Percentiles rank a stretch among this genome's conserved stretches.
These are phyloP conservation scores for Cynara cardunculus DNA, from an alignment of 129 eudicot species.

Conservation along the genomic window DNA sequence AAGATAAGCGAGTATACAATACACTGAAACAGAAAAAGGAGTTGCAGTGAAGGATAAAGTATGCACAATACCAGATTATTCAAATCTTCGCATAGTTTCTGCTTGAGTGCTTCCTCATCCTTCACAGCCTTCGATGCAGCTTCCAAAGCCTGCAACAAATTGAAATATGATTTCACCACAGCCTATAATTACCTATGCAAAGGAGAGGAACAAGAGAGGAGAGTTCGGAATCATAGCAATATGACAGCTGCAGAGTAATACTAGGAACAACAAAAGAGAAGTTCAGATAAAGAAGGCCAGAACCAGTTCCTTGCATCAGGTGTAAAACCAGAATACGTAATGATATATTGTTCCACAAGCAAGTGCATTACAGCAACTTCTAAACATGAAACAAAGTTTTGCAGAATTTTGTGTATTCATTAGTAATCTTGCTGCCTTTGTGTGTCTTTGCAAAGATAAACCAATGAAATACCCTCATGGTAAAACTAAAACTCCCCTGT, in stretches of 20 bases:
- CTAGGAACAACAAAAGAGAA: too few species aligned
- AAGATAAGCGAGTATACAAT: not conserved
- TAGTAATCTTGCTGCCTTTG: too few species aligned
- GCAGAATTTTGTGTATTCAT: too few species aligned
- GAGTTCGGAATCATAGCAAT: not conserved
- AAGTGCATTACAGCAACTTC: too few species aligned
- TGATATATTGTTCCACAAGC: too few species aligned
- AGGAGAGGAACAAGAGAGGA: not conserved
- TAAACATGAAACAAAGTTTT: too few species aligned
- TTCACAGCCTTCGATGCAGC: conserved; percentile 73
- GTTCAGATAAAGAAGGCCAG: too few species aligned
- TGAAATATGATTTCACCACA: conserved; percentile 2
- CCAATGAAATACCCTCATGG: too few species aligned
- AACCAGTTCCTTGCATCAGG: too few species aligned
- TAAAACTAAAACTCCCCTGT: too few species aligned
- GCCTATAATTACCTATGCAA: conserved; percentile 4
- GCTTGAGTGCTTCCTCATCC: conserved; percentile 88
- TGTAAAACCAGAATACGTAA: too few species aligned
- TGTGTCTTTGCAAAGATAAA: too few species aligned
- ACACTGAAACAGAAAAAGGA: not conserved
- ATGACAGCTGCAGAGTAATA: not conserved
- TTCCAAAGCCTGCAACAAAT: conserved; percentile 68
- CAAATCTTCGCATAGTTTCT: conserved; percentile 89
- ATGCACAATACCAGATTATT: conserved; percentile 52
- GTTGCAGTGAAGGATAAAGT: not conserved